phyloP scores from a whole-genome alignment of 2,329 filamentous ascomycete genomes.

The Fusarium kyushuense region DNA sequence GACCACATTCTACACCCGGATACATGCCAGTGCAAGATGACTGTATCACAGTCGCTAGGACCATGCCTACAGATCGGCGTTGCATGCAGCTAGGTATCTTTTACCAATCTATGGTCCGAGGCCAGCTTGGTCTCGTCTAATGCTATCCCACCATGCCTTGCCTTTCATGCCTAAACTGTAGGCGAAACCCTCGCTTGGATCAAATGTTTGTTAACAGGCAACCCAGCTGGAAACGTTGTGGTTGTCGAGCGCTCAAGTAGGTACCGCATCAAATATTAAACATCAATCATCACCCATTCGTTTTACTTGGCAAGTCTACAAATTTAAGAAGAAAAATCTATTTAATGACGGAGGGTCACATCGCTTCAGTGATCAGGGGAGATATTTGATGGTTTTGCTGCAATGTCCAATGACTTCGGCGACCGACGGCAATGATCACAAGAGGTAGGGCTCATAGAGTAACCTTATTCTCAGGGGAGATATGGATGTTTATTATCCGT shows the following conservation, averaged over 20 bases:
- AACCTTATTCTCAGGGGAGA: constrained; percentile 19
- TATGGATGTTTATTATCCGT: constrained; percentile 4
- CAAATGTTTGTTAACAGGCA: constrained; percentile 14
- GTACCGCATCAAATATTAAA: too few relatives aligned
- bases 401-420: too few relatives aligned
- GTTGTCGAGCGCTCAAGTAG: neutral
- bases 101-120: constrained; percentile 16
- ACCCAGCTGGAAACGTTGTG: constrained; percentile 8
- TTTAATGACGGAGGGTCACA: constrained; percentile 15
- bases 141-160: neutral
- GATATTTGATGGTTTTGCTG: too few relatives aligned
- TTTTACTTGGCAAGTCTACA: neutral
- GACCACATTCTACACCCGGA: neutral
- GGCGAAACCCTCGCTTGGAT: constrained; percentile 21
- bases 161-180: constrained; percentile 7
- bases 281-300: neutral
- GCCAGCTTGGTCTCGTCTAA: constrained; percentile 6
- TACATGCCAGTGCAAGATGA: constrained; percentile 21
- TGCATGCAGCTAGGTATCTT: constrained; percentile 22
- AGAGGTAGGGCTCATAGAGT: too few relatives aligned
- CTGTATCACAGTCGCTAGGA: constrained; percentile 27
- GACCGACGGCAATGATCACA: too few relatives aligned
- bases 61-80: constrained; percentile 31
- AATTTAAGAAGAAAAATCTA: neutral
- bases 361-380: constrained; percentile 19